Base-by-base conservation (phyloP, 306 rosid species). In the Alnus glutinosa region DNA sequence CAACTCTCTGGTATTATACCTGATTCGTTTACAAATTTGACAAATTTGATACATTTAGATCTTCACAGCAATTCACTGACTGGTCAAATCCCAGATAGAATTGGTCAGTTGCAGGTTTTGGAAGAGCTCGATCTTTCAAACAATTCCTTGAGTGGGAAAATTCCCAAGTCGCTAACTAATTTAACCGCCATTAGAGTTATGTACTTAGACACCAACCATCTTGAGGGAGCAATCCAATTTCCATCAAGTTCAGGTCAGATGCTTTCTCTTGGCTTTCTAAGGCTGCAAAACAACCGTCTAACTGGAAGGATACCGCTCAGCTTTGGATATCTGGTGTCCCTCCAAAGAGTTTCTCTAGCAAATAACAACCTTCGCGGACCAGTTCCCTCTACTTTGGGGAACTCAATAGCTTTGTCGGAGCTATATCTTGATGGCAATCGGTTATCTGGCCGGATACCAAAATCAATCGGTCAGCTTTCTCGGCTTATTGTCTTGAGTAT, bases 41-140 rank as follows among this genome's bases (percentile, higher is more conserved):
- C 79, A 76, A 74, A 9, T 57, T 80, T 91, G 85, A 79, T 73
- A 28, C 77, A 85, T 11, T 82, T 87, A 70, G 89, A 91, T 88
- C 79, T 80, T 76, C 89, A 83, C 49, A 69, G 79, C 42, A 89
- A 89, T 78, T 75, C 80, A 71, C 76, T 89, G 28, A 78, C 37
- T 14, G 92, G 86, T 73, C 61, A 62, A 48, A 79, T 91, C 74
- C 93, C 90, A 0, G 50, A 80, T 36, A 77, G 75, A 68, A 77
- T 88, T 52, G 90, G 89, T 64, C 78, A 82, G 52, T 81, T 91
- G 85, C 82, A 82, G 73, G 67, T 50, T 74, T 73, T 91, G 51
- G 55, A 88, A 69, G 85, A 79, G 74, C 88, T 91, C 75, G 91
- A 89, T 79, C 85, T 91, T 81, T 91, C 97, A 61, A 78, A 79